Evolutionary conservation across 2,329 filamentous ascomycete genomes (phyloP).

Genomic region (Ceratocystis colombiana): DNA sequence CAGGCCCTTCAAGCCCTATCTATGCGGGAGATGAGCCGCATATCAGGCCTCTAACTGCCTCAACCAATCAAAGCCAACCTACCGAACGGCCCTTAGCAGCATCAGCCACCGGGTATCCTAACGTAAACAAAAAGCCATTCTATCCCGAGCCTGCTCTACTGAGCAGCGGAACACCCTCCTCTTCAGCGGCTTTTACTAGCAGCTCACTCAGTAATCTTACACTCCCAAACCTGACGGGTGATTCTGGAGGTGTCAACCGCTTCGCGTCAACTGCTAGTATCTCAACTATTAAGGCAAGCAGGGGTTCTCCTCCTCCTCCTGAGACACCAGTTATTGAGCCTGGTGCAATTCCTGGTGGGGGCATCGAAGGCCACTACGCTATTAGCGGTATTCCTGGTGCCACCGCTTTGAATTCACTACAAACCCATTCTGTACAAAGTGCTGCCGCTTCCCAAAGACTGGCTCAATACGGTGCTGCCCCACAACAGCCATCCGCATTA

Average conservation of each 20-base stretch:
- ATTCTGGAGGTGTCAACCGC: constrained; percentile 45
- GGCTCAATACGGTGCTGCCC: constrained; percentile 59
- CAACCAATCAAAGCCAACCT: constrained; percentile 35
- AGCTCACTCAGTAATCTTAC: constrained; percentile 27
- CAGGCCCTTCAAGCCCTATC: constrained; percentile 70
- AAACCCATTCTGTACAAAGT: constrained; percentile 43
- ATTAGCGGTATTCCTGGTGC: constrained; percentile 83
- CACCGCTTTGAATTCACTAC: constrained; percentile 66
- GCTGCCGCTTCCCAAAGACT: constrained; percentile 71
- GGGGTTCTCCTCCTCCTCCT: constrained; percentile 87
- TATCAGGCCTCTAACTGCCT: constrained; percentile 49
- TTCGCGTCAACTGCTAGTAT: constrained; percentile 78
- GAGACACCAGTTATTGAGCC: constrained; percentile 79
- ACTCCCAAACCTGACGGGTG: constrained; percentile 35
- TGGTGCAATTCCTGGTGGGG: constrained; percentile 58
- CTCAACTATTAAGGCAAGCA: constrained; percentile 81
- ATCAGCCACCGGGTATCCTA: constrained; percentile 29
- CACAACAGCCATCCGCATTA: constrained; percentile 36
- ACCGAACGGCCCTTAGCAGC: neutral
- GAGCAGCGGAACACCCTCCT: neutral
- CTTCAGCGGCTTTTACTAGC: constrained; percentile 29
- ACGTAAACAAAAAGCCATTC: constrained; percentile 46
- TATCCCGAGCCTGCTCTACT: constrained; percentile 46
- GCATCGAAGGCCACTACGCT: constrained; percentile 85
- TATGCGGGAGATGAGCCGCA: constrained; percentile 71